Evolutionary conservation across 202 grass and related monocot species (phyloP).

Genomic region (Carex sylvatica): DNA sequence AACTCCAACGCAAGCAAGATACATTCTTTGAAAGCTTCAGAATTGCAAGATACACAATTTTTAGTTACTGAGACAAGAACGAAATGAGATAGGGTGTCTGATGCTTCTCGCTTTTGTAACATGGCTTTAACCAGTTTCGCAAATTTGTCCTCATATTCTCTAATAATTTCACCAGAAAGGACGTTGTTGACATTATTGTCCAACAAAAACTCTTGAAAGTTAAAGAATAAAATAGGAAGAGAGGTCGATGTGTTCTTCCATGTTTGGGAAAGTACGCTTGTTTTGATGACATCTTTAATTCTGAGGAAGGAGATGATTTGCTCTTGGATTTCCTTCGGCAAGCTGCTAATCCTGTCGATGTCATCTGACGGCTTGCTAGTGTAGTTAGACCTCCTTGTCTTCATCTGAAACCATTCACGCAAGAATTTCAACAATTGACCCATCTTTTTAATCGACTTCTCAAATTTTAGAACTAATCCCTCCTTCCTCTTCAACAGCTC

Average conservation of each 20-base stretch:
- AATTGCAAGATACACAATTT: not conserved
- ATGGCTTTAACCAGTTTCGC: not conserved
- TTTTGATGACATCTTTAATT: not conserved
- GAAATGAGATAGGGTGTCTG: not conserved
- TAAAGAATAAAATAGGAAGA: not conserved
- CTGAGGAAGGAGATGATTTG: not conserved
- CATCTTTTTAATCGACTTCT: not conserved
- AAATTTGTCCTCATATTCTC: not conserved
- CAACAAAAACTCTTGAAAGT: not conserved
- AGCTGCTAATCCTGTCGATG: not conserved
- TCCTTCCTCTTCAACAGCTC: not conserved
- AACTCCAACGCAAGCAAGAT: not conserved
- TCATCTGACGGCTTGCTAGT: not conserved
- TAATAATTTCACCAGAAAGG: not conserved
- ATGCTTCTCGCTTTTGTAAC: not conserved
- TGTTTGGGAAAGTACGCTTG: not conserved
- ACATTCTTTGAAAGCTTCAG: not conserved
- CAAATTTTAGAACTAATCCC: not conserved
- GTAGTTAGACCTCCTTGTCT: not conserved
- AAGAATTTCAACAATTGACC: not conserved
- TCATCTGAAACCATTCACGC: not conserved
- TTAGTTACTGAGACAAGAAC: not conserved
- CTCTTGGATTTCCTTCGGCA: not conserved
- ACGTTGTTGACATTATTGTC: not conserved
- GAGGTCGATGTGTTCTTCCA: conserved; percentile 5